phyloP scores from a whole-genome alignment of 352 stramenopile species.

The Salisapilia sapeloensis region DNA sequence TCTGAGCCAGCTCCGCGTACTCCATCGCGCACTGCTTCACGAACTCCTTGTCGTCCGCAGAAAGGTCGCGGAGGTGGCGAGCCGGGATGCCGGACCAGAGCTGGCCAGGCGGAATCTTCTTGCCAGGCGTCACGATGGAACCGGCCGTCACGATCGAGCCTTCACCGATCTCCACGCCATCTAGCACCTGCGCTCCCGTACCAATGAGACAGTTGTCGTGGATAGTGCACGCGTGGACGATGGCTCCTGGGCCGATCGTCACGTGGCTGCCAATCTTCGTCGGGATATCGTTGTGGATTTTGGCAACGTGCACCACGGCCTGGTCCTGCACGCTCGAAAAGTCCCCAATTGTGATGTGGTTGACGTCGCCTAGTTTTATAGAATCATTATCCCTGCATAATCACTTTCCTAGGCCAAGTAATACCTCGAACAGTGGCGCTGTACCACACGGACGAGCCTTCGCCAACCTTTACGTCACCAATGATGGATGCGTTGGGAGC shows the following conservation, averaged over 20 bases:
- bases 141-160: slow-evolving; percentile 84
- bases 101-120: slow-evolving; percentile 79
- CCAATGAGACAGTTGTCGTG: slow-evolving; percentile 86
- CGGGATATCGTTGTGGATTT: slow-evolving; percentile 83
- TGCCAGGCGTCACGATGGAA: slow-evolving; percentile 76
- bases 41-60: slow-evolving; percentile 73
- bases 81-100: slow-evolving; percentile 77
- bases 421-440: slow-evolving; percentile 75
- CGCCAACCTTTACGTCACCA: slow-evolving; percentile 85
- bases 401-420: too few species aligned
- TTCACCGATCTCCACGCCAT: slow-evolving; percentile 74
- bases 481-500: slow-evolving; percentile 86
- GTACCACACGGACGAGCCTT: slow-evolving; percentile 87
- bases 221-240: slow-evolving; percentile 86
- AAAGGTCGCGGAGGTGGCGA: slow-evolving; percentile 73
- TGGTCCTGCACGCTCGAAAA: slow-evolving; percentile 89
- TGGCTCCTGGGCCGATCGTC: slow-evolving; percentile 70
- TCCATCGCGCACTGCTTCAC: slow-evolving; percentile 80
- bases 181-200: slow-evolving; percentile 82
- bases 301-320: slow-evolving; percentile 87
- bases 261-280: slow-evolving; percentile 86
- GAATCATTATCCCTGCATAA: background rate
- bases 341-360: slow-evolving; percentile 86
- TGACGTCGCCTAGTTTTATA: slow-evolving; percentile 68
- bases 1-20: slow-evolving; percentile 61